Conservation (phyloP, 345 rosid genomes). For the Eutrema heterophyllum region DNA sequence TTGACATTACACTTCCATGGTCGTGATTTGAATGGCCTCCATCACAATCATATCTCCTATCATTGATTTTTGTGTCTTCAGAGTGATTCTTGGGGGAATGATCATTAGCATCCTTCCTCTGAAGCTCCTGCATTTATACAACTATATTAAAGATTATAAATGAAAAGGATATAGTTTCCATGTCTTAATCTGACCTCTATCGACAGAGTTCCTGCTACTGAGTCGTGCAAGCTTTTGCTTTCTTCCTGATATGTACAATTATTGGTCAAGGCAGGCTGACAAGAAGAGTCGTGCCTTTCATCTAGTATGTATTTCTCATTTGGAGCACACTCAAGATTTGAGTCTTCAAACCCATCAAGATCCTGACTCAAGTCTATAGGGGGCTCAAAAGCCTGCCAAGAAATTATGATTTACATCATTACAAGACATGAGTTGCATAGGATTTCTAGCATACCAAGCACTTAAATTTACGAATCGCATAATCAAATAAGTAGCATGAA, state of each 20-base stretch:
- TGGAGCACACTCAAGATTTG: conserved; percentile 37
- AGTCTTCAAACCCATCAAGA: conserved; percentile 44
- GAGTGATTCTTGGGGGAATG: conserved; percentile 21
- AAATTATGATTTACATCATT: conserved; percentile 14
- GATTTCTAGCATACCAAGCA: not conserved
- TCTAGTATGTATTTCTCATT: conserved; percentile 40
- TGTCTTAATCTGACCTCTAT: conserved; percentile 33
- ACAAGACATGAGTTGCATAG: conserved; percentile 1
- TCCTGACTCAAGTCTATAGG: conserved; percentile 91
- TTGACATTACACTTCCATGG: conserved; percentile 57
- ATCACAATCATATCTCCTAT: conserved; percentile 31
- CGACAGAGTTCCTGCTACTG: conserved; percentile 21
- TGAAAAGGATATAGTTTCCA: conserved; percentile 6
- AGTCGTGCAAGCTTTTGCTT: conserved; percentile 20
- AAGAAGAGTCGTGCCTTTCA: conserved; percentile 41
- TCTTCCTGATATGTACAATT: conserved; percentile 36
- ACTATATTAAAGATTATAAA: conserved; percentile 24
- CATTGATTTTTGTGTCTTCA: conserved; percentile 21
- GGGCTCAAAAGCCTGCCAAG: conserved; percentile 92
- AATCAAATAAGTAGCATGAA: not conserved
- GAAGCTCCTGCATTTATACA: conserved; percentile 59
- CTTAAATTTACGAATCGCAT: not conserved
- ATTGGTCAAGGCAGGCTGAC: conserved; percentile 39
- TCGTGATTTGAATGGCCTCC: conserved; percentile 32
- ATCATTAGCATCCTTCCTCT: conserved; percentile 34